Conservation (phyloP, 2,329 filamentous ascomycete genomes). For the Catunica adiposa region DNA sequence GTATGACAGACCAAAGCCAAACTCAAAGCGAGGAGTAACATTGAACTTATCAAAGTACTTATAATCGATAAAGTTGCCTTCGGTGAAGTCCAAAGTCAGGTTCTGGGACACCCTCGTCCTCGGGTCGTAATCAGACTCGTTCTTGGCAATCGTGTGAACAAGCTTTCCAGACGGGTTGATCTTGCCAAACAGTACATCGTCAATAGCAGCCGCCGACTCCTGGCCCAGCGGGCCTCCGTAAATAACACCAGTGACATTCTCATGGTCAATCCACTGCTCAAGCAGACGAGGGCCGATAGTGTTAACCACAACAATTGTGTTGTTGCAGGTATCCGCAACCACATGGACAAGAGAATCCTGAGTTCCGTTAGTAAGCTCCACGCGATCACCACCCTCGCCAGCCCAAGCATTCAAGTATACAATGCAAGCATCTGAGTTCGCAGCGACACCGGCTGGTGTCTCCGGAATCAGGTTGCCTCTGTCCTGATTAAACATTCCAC, state of each 20-base stretch:
- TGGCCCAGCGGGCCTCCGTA: conserved; percentile 50
- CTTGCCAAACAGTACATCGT: conserved; percentile 40
- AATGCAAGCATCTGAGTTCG: conserved; percentile 41
- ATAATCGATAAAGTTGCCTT: conserved; percentile 38
- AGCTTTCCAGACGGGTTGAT: conserved; percentile 40
- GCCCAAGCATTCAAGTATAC: conserved; percentile 52
- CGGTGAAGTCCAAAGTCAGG: conserved; percentile 33
- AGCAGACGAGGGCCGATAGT: conserved; percentile 45
- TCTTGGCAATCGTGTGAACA: conserved; percentile 43
- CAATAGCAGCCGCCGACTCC: conserved; percentile 39
- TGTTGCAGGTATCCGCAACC: conserved; percentile 41
- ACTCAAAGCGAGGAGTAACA: conserved; percentile 35
- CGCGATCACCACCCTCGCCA: conserved; percentile 52
- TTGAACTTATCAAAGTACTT: conserved; percentile 34
- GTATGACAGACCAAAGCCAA: conserved; percentile 40
- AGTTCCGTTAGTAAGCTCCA: conserved; percentile 46
- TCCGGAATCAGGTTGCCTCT: conserved; percentile 34
- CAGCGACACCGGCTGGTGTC: conserved; percentile 25
- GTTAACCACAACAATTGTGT: conserved; percentile 48
- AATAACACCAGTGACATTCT: conserved; percentile 47
- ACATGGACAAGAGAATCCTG: conserved; percentile 40
- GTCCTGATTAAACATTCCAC: conserved; percentile 34
- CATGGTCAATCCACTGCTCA: conserved; percentile 43
- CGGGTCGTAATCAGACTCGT: conserved; percentile 42
- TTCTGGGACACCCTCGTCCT: conserved; percentile 31